A percentile compares a stretch with the other conserved stretches of the same genome.
These are phyloP conservation scores for Fusarium lyarnte DNA, from an alignment of 2,329 filamentous ascomycete genomes.

Conservation along the genomic window DNA sequence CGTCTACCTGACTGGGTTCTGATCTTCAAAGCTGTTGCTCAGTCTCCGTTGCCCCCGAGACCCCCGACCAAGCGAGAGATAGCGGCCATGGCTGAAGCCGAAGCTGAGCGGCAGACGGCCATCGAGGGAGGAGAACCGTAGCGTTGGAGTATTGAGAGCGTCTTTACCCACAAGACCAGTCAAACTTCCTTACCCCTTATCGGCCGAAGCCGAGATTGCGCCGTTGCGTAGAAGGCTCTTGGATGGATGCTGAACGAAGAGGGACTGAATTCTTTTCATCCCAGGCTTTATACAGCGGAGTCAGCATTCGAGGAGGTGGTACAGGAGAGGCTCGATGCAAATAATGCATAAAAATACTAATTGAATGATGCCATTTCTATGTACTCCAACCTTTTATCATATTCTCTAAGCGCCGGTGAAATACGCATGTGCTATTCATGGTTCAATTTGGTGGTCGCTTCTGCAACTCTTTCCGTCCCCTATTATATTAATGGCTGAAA, in stretches of 20 bases:
- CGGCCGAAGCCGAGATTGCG: no score
- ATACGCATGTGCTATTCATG: background rate
- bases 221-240: fast-evolving
- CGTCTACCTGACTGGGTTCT: background rate
- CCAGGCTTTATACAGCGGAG: background rate
- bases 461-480: fast-evolving
- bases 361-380: background rate
- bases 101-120: background rate
- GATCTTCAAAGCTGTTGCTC: constrained; percentile 4
- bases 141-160: background rate
- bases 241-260: background rate
- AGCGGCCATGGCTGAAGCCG: background rate
- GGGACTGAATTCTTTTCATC: background rate
- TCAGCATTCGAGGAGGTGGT: fast-evolving
- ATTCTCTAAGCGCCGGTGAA: background rate
- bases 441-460: background rate
- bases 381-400: background rate
- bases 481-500: fast-evolving
- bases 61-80: background rate
- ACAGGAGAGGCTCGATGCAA: fast-evolving
- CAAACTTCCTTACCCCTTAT: background rate
- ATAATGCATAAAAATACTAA: no score
- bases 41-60: background rate
- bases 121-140: background rate
- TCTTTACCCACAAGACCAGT: background rate